Evolutionary conservation across 1,139 yeast species (phyloP).

Genomic region (Taphrina betulina): DNA sequence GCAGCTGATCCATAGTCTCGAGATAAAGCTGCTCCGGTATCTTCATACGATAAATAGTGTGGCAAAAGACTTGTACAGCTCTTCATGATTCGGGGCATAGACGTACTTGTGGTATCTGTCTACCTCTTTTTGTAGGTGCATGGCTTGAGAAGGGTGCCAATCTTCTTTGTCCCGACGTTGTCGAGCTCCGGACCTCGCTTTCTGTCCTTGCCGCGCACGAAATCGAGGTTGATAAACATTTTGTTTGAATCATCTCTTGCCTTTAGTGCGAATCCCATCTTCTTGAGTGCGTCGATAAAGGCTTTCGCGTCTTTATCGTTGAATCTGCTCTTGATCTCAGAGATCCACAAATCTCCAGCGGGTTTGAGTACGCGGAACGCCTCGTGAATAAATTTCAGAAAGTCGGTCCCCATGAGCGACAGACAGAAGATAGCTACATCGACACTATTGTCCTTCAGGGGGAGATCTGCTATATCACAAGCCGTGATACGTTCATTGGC

Average conservation of each 20-base stretch:
- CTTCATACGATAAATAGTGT: too few relatives aligned
- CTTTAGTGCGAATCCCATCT: slow-evolving; percentile 82
- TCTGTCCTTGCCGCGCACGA: slow-evolving; percentile 59
- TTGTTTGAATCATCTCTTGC: slow-evolving; percentile 82
- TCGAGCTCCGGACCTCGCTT: slow-evolving; percentile 59
- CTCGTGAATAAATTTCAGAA: slow-evolving; percentile 83
- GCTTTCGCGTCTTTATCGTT: slow-evolving; percentile 60
- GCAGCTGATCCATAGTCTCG: too few relatives aligned
- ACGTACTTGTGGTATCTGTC: too few relatives aligned
- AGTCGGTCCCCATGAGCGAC: slow-evolving; percentile 96
- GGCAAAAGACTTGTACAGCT: too few relatives aligned
- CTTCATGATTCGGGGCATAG: too few relatives aligned
- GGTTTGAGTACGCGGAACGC: slow-evolving; percentile 86
- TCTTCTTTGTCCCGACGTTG: slow-evolving; percentile 71
- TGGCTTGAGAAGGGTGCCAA: slow-evolving; percentile 87
- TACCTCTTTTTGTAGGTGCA: slow-evolving; percentile 91
- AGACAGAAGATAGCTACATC: slow-evolving; percentile 86
- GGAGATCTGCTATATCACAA: slow-evolving; percentile 90
- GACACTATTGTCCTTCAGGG: slow-evolving; percentile 72
- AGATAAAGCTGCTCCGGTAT: too few relatives aligned
- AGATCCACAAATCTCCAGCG: slow-evolving; percentile 92
- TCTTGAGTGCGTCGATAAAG: slow-evolving; percentile 73
- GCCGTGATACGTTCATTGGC: slow-evolving; percentile 87
- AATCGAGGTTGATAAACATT: slow-evolving; percentile 93
- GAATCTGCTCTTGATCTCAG: slow-evolving; percentile 92